Base-by-base conservation (phyloP, 202 grass and related monocot species). In the Zizania palustris region DNA sequence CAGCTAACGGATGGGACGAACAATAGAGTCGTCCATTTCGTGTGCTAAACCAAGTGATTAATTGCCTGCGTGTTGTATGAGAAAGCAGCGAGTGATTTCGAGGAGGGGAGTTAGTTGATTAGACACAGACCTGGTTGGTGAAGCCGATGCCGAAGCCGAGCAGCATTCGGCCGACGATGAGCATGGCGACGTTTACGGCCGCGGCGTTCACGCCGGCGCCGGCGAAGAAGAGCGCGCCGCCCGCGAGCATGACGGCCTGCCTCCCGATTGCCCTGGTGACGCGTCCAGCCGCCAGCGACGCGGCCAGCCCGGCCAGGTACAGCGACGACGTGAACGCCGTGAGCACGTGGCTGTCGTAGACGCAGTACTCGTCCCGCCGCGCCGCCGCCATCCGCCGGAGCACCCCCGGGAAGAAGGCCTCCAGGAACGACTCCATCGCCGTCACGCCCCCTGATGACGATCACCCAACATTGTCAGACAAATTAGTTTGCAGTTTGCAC, bases 91-190 rank as follows among this genome's bases (percentile, higher is more conserved):
- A 45, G 11, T 45, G 44, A 12, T 45, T 12, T 45, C 44, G 9
- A 12, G 44, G 44, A 12, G 9, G 3, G 0, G 3, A 15, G 48
- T 6, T 4, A 50, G 15, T 50, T 50, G 48, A 50, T 50, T 50
- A 16, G 12, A 22, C 45, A 57, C 15, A 4, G 67, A 95, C 92
- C 85, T 95, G 92, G 19, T 91, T 96, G 46, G 81, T 87, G 82
- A 96, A 96, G 2, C 92, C 92, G 19, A 96, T 77, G 48, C 89
- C 89, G 69, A 96, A 82, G 21, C 92, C 92, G 21, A 96, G 88
- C 57, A 92, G 73, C 34, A 92, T 57, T 41, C 92, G 84, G 8
- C 89, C 92, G 4, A 92, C 67, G 72, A 96, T 90, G 57, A 96
- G 92, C 89, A 96, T 96, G 66, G 84, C 70, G 40, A 96, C 39